These are phyloP conservation scores for Hymenoscyphus albidus DNA, from an alignment of 2,329 filamentous ascomycete genomes.

Conservation along the genomic window DNA sequence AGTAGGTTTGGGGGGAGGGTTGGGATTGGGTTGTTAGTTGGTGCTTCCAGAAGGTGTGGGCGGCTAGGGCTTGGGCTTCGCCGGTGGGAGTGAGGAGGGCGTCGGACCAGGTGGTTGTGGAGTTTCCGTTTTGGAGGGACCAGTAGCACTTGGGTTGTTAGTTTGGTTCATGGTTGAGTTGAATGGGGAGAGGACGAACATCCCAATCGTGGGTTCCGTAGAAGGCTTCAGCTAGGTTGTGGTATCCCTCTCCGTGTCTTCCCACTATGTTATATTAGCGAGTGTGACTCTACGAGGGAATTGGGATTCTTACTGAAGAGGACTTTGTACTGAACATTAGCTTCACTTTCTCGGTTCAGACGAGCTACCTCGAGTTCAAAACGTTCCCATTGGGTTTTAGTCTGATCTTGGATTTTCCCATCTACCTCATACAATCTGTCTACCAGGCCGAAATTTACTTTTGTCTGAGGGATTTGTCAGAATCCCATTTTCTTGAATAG, in stretches of 20 bases:
- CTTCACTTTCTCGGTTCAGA: slow-evolving; percentile 46
- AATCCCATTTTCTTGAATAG: too few species aligned
- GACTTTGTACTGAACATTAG: slow-evolving; percentile 57
- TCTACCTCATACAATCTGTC: slow-evolving; percentile 59
- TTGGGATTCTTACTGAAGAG: slow-evolving; percentile 44
- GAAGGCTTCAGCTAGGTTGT: slow-evolving; percentile 59
- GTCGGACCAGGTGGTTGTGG: slow-evolving; percentile 59
- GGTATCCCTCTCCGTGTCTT: slow-evolving; percentile 66
- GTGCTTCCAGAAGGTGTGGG: slow-evolving; percentile 55
- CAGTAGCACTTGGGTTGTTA: slow-evolving; percentile 54
- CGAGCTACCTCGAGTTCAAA: slow-evolving; percentile 54
- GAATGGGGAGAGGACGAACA: slow-evolving; percentile 38
- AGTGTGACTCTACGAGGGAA: slow-evolving; percentile 11
- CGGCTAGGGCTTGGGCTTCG: slow-evolving; percentile 52
- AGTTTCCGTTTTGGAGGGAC: slow-evolving; percentile 60
- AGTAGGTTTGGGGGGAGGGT: slow-evolving; percentile 59
- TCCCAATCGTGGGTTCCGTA: slow-evolving; percentile 70
- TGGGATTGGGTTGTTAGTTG: slow-evolving; percentile 35
- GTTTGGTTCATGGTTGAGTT: neutral
- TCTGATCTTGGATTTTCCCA: slow-evolving; percentile 31
- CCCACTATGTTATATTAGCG: slow-evolving; percentile 42
- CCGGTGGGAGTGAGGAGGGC: slow-evolving; percentile 58
- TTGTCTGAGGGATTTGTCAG: slow-evolving; percentile 41
- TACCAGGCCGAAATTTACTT: slow-evolving; percentile 62
- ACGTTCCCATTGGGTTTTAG: slow-evolving; percentile 59